Evolutionary conservation across 495 filamentous ascomycete species (phyloP), one percentile per base, ranked within the genome.

Genomic region (Penicillium samsonianum): DNA sequence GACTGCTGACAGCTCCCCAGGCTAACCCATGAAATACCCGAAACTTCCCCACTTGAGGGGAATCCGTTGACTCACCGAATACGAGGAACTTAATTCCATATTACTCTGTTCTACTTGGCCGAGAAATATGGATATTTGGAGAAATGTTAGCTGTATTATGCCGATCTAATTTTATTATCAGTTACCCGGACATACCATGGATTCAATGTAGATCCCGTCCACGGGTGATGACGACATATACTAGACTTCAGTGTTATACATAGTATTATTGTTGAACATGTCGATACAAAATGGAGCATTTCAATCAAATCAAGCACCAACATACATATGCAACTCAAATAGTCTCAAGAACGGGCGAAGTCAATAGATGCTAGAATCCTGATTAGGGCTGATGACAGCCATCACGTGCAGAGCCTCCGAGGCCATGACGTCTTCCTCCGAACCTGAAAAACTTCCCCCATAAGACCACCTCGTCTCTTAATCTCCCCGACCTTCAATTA

Each of bases 371-470:
- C 20, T 28, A 11, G n/a, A 20, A 33, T 30, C 35, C 35, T 12
- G 23, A 31, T 48, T 48, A 48, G 45, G 50, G 25, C 19, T 47
- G 31, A 28, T 57, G 53, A 60, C 53, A 60, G 47, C n/a, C 52
- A 57, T 54, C 52, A 50, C 49, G 45, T 51, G 62, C 67, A 69
- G 33, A 5, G 8, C 0, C 0, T 17, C 11, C 19, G 37, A 25
- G 26, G 50, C 59, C 61, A 77, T 77, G 74, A 77, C 74, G 72
- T 77, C 68, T 70, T 61, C 50, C 60, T 53, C 46, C 50, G 45
- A 64, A 55, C 50, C 26, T 55, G 57, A 60, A 63, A 67, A 65
- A 55, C 40, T 61, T 50, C 57, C 63, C 58, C 59, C 47, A 53
- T 61, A 63, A 69, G 66, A 71, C 69, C 67, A 68, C 68, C 65